Evolutionary conservation across 2,329 filamentous ascomycete genomes (phyloP).

Genomic region (Chaetomium sp.): DNA sequence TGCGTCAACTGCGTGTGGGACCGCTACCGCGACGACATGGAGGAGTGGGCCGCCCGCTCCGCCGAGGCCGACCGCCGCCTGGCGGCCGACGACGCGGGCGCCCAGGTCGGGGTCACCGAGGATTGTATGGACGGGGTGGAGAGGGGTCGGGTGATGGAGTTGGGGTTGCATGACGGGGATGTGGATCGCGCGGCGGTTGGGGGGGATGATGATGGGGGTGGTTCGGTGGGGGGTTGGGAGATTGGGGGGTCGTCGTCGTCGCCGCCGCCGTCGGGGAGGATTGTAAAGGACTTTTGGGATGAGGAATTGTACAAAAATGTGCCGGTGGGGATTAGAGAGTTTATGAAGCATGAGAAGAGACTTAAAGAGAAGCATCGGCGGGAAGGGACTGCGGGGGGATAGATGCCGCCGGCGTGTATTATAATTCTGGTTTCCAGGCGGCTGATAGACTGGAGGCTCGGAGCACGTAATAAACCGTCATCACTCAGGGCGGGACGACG

Average conservation of each 20-base stretch:
- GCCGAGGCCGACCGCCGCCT: constrained; percentile 63
- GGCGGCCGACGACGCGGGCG: constrained; percentile 41
- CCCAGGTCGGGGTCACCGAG: constrained; percentile 20
- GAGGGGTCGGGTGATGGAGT: constrained; percentile 35
- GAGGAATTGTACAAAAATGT: constrained; percentile 76
- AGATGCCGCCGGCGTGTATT: constrained; percentile 34
- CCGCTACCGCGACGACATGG: constrained; percentile 84
- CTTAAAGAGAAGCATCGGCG: constrained; percentile 73
- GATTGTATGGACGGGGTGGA: constrained; percentile 30
- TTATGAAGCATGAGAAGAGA: constrained; percentile 95
- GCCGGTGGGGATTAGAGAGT: constrained; percentile 90
- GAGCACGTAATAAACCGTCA: constrained; percentile 15
- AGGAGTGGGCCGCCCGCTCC: constrained; percentile 75
- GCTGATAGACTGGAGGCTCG: constrained; percentile 16
- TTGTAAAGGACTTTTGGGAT: constrained; percentile 57
- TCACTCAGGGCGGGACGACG: neutral
- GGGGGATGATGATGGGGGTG: constrained; percentile 81
- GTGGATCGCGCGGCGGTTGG: constrained; percentile 49
- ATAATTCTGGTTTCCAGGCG: constrained; percentile 1
- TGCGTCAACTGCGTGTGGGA: constrained; percentile 99
- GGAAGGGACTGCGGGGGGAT: constrained; percentile 53
- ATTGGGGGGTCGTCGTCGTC: neutral
- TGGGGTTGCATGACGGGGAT: constrained; percentile 47
- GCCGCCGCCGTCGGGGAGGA: constrained; percentile 37
- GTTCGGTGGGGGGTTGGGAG: constrained; percentile 69